Conservation (phyloP, 441 rosid species). For the Jatropha multifida region DNA sequence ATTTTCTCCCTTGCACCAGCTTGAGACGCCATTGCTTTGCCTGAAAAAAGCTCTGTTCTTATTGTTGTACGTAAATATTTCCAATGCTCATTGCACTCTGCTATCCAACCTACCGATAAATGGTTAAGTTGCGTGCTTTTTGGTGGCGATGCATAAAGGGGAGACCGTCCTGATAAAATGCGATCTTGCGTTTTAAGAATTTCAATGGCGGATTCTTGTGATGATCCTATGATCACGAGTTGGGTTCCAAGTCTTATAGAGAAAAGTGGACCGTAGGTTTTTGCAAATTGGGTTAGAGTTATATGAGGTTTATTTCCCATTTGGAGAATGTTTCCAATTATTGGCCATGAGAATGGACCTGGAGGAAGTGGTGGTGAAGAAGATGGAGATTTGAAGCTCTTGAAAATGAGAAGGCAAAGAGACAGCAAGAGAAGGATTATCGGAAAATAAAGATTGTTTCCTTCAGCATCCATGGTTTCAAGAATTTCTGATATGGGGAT, state of each 20-base stretch:
- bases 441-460: constrained; percentile 12
- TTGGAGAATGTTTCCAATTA: constrained; percentile 29
- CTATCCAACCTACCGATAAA: constrained; percentile 20
- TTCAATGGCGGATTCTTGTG: constrained; percentile 26
- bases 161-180: constrained; percentile 18
- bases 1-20: constrained; percentile 15
- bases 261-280: constrained; percentile 24
- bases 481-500: no score
- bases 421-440: constrained; percentile 10
- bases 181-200: constrained; percentile 31
- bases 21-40: constrained; percentile 19
- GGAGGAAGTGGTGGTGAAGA: constrained; percentile 25
- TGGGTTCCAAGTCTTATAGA: constrained; percentile 26
- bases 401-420: constrained; percentile 18
- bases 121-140: constrained; percentile 12
- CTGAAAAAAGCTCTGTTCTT: constrained; percentile 21
- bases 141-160: constrained; percentile 18
- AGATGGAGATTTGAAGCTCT: constrained; percentile 3
- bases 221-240: constrained; percentile 23
- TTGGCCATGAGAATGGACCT: constrained; percentile 34
- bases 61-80: constrained; percentile 17
- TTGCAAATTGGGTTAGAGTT: constrained; percentile 15
- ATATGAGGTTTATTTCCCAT: constrained; percentile 24
- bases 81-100: constrained; percentile 24
- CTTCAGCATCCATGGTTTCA: not conserved